Evolutionary conservation across 805 yeast genomes (phyloP).

Genomic region (Candida tallmaniae): DNA sequence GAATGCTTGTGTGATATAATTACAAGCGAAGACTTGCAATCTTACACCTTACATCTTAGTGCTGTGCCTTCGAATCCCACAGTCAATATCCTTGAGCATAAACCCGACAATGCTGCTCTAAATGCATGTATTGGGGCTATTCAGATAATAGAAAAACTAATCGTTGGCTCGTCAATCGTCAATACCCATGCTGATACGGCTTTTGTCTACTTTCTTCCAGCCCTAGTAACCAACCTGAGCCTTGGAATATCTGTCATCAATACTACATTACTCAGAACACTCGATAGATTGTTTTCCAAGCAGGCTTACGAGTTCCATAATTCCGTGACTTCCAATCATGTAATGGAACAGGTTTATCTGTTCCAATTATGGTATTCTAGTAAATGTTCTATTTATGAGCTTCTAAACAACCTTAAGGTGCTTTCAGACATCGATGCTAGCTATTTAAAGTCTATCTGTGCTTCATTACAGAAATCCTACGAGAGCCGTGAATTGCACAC

Average conservation of each 20-base stretch:
- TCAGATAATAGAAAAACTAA: slow-evolving; percentile 27
- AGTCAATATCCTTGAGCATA: slow-evolving; percentile 4
- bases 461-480: slow-evolving; percentile 26
- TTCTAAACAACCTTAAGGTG: slow-evolving; percentile 22
- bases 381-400: slow-evolving; percentile 36
- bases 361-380: slow-evolving; percentile 40
- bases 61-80: slow-evolving; percentile 9
- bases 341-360: slow-evolving; percentile 23
- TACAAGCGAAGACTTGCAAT: slow-evolving; percentile 8
- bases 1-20: slow-evolving; percentile 10
- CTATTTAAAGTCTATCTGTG: slow-evolving; percentile 32
- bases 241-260: slow-evolving; percentile 36
- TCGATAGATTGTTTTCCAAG: slow-evolving; percentile 36
- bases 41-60: slow-evolving; percentile 3
- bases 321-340: slow-evolving; percentile 9
- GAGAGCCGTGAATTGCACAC: slow-evolving; percentile 35
- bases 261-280: slow-evolving; percentile 35
- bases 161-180: slow-evolving; percentile 14
- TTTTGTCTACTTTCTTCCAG: slow-evolving; percentile 22
- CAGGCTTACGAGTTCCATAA: slow-evolving; percentile 14
- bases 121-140: slow-evolving; percentile 38
- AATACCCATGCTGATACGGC: slow-evolving; percentile 17
- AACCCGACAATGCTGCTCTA: slow-evolving; percentile 8
- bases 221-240: slow-evolving; percentile 25
- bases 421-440: slow-evolving; percentile 23